phyloP scores from a whole-genome alignment of 768 basidiomycete genomes.

The Naganishia vaughanmartiniae region DNA sequence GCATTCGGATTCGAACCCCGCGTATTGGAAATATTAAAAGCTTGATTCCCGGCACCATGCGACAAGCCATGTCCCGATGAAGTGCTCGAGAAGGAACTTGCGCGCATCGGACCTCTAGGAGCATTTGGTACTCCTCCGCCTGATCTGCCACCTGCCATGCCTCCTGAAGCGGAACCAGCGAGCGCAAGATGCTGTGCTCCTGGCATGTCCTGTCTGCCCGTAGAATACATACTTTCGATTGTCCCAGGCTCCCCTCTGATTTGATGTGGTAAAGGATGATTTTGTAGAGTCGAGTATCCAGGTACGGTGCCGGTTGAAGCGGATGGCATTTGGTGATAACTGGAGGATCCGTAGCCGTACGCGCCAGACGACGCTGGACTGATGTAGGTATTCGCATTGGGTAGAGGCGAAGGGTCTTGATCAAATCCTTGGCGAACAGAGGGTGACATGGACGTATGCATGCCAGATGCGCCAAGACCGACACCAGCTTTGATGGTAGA shows the following conservation, averaged over 20 bases:
- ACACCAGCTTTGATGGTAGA: conserved; percentile 57
- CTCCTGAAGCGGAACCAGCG: neutral
- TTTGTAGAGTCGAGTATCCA: conserved; percentile 1
- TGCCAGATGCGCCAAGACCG: neutral
- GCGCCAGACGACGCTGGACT: conserved; percentile 13
- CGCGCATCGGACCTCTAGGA: neutral
- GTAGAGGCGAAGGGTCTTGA: neutral
- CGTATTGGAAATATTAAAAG: conserved; percentile 10
- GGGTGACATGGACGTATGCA: conserved; percentile 9
- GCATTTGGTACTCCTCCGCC: neutral
- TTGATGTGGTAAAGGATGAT: neutral
- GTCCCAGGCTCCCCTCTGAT: neutral
- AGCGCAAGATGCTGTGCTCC: neutral
- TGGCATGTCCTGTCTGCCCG: neutral
- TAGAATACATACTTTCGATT: neutral
- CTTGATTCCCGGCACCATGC: conserved; percentile 11
- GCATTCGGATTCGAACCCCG: neutral
- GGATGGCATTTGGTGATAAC: neutral
- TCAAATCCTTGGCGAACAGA: conserved; percentile 1
- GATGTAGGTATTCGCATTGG: neutral
- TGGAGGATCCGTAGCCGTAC: neutral
- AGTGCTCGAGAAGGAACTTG: conserved; percentile 8
- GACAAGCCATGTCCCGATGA: conserved; percentile 13
- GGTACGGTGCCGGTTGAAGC: neutral
- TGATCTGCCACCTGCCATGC: neutral